phyloP scores from a whole-genome alignment of 116 monocot species.

The Zostera marina region DNA sequence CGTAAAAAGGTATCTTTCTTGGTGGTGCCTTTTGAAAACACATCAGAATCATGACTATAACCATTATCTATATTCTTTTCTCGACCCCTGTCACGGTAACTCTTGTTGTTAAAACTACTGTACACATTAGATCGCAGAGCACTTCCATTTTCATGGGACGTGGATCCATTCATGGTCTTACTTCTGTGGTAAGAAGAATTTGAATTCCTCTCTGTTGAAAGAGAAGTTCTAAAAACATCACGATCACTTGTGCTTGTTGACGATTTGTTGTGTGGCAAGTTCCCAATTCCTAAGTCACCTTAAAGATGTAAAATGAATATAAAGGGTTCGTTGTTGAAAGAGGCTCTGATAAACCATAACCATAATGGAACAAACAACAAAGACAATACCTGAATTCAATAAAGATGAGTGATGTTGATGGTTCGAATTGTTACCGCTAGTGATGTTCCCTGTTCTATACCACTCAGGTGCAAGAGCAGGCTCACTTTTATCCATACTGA shows the following conservation, averaged over 20 bases:
- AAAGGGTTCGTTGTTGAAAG: too few species aligned
- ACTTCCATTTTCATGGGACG: conserved; percentile 15
- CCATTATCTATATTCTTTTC: conserved; percentile 37
- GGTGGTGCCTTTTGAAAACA: conserved; percentile 9
- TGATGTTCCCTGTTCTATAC: conserved; percentile 21
- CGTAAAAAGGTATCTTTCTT: conserved; percentile 34
- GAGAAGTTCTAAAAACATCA: conserved; percentile 20
- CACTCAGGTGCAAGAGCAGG: conserved; percentile 80
- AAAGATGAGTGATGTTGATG: conserved; percentile 20
- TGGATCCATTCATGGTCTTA: conserved; percentile 41
- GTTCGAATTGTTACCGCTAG: conserved; percentile 19
- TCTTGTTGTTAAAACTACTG: conserved; percentile 41
- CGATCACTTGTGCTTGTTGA: conserved; percentile 20
- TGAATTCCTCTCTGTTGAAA: conserved; percentile 21
- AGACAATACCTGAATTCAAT: conserved; percentile 31
- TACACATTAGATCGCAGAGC: conserved; percentile 22
- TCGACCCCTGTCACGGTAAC: conserved; percentile 30
- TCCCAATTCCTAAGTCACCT: conserved; percentile 33
- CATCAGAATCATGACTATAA: conserved; percentile 23
- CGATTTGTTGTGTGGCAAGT: conserved; percentile 25
- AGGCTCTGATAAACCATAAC: too few species aligned
- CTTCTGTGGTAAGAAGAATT: conserved; percentile 25
- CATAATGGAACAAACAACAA: background rate
- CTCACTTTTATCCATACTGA: conserved; percentile 65
- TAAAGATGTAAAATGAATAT: background rate